Percentiles rank a stretch among this genome's conserved stretches.
These are phyloP conservation scores for Globisporangium yorkense DNA, from an alignment of 352 stramenopile species.

Conservation along the genomic window DNA sequence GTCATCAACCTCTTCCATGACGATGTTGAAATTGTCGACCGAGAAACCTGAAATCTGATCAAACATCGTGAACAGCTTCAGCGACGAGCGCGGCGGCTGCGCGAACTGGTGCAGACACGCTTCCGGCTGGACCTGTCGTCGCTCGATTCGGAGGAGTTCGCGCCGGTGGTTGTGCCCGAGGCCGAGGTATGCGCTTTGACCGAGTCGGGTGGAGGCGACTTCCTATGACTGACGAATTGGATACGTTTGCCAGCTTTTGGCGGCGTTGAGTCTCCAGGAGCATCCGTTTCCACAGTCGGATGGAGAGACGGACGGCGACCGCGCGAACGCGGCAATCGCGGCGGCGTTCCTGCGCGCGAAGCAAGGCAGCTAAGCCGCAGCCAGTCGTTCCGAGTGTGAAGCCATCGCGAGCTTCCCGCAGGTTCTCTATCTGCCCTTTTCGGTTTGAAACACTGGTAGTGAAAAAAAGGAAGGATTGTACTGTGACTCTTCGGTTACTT, in stretches of 20 bases:
- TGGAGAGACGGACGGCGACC: background rate
- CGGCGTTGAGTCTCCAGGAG: background rate
- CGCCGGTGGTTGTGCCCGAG: conserved; percentile 33
- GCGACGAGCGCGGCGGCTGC: background rate
- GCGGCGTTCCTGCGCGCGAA: conserved; percentile 5
- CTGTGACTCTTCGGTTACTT: too few relatives aligned
- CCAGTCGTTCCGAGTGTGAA: too few relatives aligned
- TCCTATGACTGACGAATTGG: background rate
- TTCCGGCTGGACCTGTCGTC: conserved; percentile 24
- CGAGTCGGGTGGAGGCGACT: too few relatives aligned
- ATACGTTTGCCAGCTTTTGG: conserved; percentile 3
- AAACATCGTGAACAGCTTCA: conserved; percentile 15
- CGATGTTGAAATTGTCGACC: too few relatives aligned
- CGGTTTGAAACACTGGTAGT: too few relatives aligned
- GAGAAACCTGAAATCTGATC: too few relatives aligned
- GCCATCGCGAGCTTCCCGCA: too few relatives aligned
- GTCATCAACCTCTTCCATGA: too few relatives aligned
- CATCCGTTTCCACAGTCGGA: background rate
- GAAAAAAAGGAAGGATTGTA: too few relatives aligned
- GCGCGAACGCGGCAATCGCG: conserved; percentile 10
- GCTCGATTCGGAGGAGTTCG: conserved; percentile 31
- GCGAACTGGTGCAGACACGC: conserved; percentile 25
- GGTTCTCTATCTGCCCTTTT: background rate
- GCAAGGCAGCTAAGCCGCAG: too few relatives aligned
- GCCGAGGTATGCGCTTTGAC: conserved; percentile 25